Percentiles rank a stretch among this genome's conserved stretches.
Conservation (phyloP, 805 yeast species). For the Suhomyces emberorum region DNA sequence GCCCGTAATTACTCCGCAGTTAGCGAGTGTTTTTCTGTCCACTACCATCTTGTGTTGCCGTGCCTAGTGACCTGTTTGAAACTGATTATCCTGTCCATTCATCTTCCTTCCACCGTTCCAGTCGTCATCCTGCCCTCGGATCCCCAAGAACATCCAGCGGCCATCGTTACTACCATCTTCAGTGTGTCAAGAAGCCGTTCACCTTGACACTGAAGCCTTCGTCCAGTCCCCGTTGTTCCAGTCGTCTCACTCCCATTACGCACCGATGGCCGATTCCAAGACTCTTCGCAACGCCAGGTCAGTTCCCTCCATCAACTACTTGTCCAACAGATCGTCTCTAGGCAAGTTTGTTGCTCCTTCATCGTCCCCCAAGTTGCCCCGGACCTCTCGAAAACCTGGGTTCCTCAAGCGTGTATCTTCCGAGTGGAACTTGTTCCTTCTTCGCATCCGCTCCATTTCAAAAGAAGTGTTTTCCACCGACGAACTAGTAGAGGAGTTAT, state of each 20-base stretch:
- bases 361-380: conserved; percentile 3
- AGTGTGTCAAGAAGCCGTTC: too few species aligned
- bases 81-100: too few species aligned
- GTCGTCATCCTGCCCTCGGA: too few species aligned
- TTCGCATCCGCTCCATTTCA: conserved; percentile 39
- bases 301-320: conserved; percentile 4
- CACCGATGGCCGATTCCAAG: conserved; percentile 1
- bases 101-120: too few species aligned
- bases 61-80: too few species aligned
- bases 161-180: too few species aligned
- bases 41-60: too few species aligned
- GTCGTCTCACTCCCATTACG: not conserved
- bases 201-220: too few species aligned
- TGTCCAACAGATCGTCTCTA: conserved; percentile 2
- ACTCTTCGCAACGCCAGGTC: conserved; percentile 6
- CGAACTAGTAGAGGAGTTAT: conserved; percentile 49
- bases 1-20: too few species aligned
- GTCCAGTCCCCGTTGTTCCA: not conserved
- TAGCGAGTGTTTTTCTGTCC: too few species aligned
- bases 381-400: conserved; percentile 13
- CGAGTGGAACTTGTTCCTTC: conserved; percentile 34
- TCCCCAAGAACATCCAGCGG: too few species aligned
- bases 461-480: conserved; percentile 49
- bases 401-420: conserved; percentile 38
- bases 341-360: conserved; percentile 1